Evolutionary conservation across 2,329 filamentous ascomycete genomes (phyloP), one percentile per base, ranked within the genome.

Genomic region (Fusarium ambrosium): DNA sequence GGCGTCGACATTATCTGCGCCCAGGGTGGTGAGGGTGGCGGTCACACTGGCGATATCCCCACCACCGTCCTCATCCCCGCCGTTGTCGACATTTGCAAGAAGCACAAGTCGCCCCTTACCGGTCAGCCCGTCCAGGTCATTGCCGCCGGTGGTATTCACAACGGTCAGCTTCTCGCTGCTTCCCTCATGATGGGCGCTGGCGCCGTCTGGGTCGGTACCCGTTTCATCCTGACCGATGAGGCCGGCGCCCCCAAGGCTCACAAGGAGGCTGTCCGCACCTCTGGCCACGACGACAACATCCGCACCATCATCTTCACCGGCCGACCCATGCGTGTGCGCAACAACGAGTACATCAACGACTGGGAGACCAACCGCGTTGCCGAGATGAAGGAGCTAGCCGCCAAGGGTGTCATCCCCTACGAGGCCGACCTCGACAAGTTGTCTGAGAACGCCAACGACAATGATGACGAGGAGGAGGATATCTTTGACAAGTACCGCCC

Each of bases 231-330:
- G 71, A 92, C 92, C 66, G 94, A 98, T 78, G 97, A 99, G 88
- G 97, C 97, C 66, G 96, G 97, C 81, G 97, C 97, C 13, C 94
- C 97, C 78, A 92, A 95, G 84, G 91, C 94, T 56, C 96, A 99
- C 89, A 97, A 98, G 87, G 96, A 99, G 82, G 95, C 96, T 71
- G 97, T 99, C 78, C 91, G 92, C 81, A 98, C 96, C 51, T 91
- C 97, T 62, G 91, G 94, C 78, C 98, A 97, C 84, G 95, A 98
- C 85, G 97, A 99, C 86, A 99, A 97, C 81, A 87, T 98, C 83
- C 94, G 95, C 82, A 99, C 97, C 60, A 94, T 98, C 84, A 99
- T 99, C 87, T 99, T 98, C 90, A 99, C 97, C 67, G 97, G 97
- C 66, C 94, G 97, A 68, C 97, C 97, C 39, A 89, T 99, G 82